A percentile compares a stretch with the other conserved stretches of the same genome.
These are phyloP conservation scores for Xylaria sp. DNA, from an alignment of 2,329 filamentous ascomycete genomes.

Conservation along the genomic window DNA sequence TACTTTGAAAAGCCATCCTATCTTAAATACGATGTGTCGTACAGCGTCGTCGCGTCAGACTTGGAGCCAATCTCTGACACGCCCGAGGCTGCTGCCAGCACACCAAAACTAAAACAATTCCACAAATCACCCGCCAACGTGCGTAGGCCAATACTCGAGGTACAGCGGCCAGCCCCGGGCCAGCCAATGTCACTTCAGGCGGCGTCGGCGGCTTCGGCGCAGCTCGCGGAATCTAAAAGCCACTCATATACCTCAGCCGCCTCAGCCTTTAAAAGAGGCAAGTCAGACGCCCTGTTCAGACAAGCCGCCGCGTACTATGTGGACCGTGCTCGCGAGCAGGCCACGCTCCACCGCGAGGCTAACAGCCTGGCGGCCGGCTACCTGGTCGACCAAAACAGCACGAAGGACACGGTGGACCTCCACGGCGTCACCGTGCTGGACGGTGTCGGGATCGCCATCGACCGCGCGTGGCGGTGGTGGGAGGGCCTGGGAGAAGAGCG, in stretches of 20 bases:
- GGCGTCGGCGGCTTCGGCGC: slow-evolving; percentile 16
- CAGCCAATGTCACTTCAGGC: slow-evolving; percentile 16
- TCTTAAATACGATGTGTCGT: slow-evolving; percentile 36
- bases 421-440: slow-evolving; percentile 83
- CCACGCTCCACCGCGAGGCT: slow-evolving; percentile 59
- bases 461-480: slow-evolving; percentile 77
- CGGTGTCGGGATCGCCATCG: slow-evolving; percentile 75
- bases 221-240: slow-evolving; percentile 26
- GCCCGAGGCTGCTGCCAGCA: slow-evolving; percentile 1
- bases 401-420: slow-evolving; percentile 66
- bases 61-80: slow-evolving; percentile 8
- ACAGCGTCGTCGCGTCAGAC: slow-evolving; percentile 31
- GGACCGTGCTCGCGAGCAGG: slow-evolving; percentile 67
- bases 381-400: slow-evolving; percentile 70
- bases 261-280: slow-evolving; percentile 51
- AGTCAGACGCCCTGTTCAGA: slow-evolving; percentile 73
- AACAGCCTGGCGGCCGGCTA: slow-evolving; percentile 69
- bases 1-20: slow-evolving; percentile 46
- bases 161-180: slow-evolving; percentile 1
- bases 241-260: slow-evolving; percentile 43
- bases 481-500: slow-evolving; percentile 66
- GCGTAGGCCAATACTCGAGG: slow-evolving; percentile 2
- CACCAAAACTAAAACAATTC: slow-evolving; percentile 4
- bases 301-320: slow-evolving; percentile 78
- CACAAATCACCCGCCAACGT: slow-evolving; percentile 3